Evolutionary conservation across 2,329 filamentous ascomycete genomes (phyloP), one percentile per base, ranked within the genome.

Genomic region (Sphaerulina populicola): DNA sequence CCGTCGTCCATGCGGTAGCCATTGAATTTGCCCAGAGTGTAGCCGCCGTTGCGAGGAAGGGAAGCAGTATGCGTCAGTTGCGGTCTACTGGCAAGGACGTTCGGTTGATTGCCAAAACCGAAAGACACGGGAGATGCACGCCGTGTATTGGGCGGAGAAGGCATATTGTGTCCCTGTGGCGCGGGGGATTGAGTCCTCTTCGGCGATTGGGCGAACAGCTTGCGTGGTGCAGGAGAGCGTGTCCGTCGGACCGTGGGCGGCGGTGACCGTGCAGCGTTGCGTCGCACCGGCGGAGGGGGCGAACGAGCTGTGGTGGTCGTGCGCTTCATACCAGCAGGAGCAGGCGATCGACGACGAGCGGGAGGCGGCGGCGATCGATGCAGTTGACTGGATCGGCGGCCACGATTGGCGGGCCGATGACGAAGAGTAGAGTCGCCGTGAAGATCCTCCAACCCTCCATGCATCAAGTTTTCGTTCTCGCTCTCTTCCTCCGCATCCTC

Each of bases 61-160:
- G 93, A 97, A 61, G 94, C 90, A 55, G 91, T 91, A 46, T 85
- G 81, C 5, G 81, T 85, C 42, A 87, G 71, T 12, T 80, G 79
- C 40, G 86, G 86, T 29, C 87, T 76, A 60, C 78, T 75, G 31
- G 74, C 77, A 31, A 82, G 69, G 31, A 75, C 60, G 31, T 58
- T 73, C 7, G 60, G 47, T 29, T 45, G 27, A 31, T 15, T 49
- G 69, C 60, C 71, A 70, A 70, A 76, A 63, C 64, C 71, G 58
- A 60, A 63, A 14, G 62, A 48, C 21, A 61, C 58, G 9, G 68
- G 62, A 4, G 72, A 74, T 6, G 68, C 71, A 51, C 72, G 76
- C 36, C 71, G 69, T 30, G 74, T 74, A 6, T 85, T 85, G 21
- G 85, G 81, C 12, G 88, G 89, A 2, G 88, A 94, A 53, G 80